These are phyloP conservation scores for Clarireedia hainanense DNA, from an alignment of 2,329 filamentous ascomycete species.

Conservation along the genomic window DNA sequence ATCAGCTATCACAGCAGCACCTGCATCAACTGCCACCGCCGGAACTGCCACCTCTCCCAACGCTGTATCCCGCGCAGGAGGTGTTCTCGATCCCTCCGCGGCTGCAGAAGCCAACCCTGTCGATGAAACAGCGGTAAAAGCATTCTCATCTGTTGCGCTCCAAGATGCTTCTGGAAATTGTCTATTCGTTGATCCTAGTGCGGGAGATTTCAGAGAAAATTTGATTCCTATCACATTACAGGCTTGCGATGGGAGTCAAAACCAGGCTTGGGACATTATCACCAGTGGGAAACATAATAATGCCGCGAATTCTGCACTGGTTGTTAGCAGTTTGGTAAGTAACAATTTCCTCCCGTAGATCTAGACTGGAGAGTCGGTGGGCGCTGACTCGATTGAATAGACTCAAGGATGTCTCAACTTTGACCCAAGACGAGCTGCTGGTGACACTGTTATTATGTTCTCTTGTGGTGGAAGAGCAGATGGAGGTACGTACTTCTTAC, in stretches of 20 bases:
- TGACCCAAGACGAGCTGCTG: slow-evolving; percentile 42
- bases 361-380: background rate
- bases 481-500: slow-evolving; percentile 29
- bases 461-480: slow-evolving; percentile 52
- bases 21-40: background rate
- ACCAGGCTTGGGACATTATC: background rate
- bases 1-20: background rate
- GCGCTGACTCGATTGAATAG: slow-evolving; percentile 15
- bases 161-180: slow-evolving; percentile 36
- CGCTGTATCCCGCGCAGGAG: slow-evolving; percentile 2
- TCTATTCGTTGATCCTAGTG: slow-evolving; percentile 36
- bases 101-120: slow-evolving; percentile 35
- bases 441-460: slow-evolving; percentile 48
- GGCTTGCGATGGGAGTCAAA: background rate
- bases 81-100: slow-evolving; percentile 3
- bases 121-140: slow-evolving; percentile 36
- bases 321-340: slow-evolving; percentile 44
- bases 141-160: slow-evolving; percentile 34
- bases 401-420: slow-evolving; percentile 53
- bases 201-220: slow-evolving; percentile 38
- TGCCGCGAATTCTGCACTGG: slow-evolving; percentile 35
- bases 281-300: slow-evolving; percentile 37
- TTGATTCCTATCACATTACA: slow-evolving; percentile 37
- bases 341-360: background rate
- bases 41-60: background rate